Base-by-base conservation (phyloP, 2,329 filamentous ascomycete species). In the Diaporthe citriasiana region DNA sequence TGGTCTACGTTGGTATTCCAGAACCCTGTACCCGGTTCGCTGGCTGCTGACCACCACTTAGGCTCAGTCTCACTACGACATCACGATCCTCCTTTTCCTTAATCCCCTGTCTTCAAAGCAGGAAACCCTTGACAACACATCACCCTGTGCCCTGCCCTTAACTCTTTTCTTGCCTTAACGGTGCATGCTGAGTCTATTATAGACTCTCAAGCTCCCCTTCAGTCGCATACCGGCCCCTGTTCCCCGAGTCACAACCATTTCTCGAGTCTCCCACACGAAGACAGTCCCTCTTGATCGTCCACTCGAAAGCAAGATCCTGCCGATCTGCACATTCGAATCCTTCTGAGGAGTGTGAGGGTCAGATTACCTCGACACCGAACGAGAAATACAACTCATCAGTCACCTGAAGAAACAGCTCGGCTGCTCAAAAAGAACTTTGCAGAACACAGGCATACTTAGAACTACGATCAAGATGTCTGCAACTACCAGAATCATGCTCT, bases 101-200 rank as follows among this genome's bases (percentile, higher is more conserved):
- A 19, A 35, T 25, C 19, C 42, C 35, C 22, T 10, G 3, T 25
- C 2, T 17, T 15, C 19, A 3, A 25, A 25, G 10, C 3, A 4
- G 33, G 13, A 27, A 4, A 17, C 30, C 1, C 10, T 25, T n/a
- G n/a, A n/a, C n/a, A n/a, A n/a, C n/a, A n/a, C n/a, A n/a, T n/a
- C n/a, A n/a, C n/a, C n/a, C n/a, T n/a, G n/a, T n/a, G 4, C 10
- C 17, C 1, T 8, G 4, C 7, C 3, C 13, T 30, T 10, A 15
- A 0, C 5, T n/a, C 57, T 25, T 25, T 15, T 5, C 1, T 0
- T 50, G 1, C 30, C 45, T 17, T n/a, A 9, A 7, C 1, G 7
- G 10, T 15, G 19, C 2, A 4, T 40, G 8, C 25, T 30, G 4
- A 33, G 19, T 12, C 9, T 17, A 25, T 47, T 15, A 30, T 9